These are phyloP conservation scores for Chlamydomonas reinhardtii DNA, from an alignment of 163 green algal genomes.

Conservation along the genomic window DNA sequence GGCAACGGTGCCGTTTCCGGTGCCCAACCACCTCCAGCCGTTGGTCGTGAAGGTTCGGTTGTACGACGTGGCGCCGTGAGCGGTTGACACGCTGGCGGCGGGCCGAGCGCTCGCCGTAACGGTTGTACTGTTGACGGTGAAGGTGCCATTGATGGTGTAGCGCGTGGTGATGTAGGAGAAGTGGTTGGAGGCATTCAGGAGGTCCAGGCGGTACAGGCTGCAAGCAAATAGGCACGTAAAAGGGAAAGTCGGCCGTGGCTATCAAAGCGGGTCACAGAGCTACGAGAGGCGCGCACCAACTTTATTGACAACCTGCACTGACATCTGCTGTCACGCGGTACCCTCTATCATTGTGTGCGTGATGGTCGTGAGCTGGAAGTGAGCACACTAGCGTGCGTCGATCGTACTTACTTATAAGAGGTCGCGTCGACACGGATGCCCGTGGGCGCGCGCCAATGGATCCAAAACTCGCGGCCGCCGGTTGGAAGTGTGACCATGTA, in stretches of 20 bases:
- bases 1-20: neutral
- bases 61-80: slow-evolving; percentile 45
- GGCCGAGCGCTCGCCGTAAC: neutral
- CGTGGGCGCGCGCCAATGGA: neutral
- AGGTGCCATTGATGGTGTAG: neutral
- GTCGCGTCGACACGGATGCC: neutral
- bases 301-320: too few species aligned
- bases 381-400: neutral
- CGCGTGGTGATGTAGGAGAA: neutral
- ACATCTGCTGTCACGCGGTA: too few species aligned
- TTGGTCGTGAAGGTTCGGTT: slow-evolving; percentile 43
- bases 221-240: neutral
- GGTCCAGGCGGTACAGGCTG: neutral
- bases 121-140: neutral
- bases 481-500: neutral
- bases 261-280: too few species aligned
- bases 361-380: too few species aligned
- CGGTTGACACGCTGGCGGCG: too few species aligned
- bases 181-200: neutral
- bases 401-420: neutral
- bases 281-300: too few species aligned
- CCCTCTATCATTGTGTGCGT: too few species aligned
- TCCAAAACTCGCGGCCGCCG: neutral
- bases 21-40: slow-evolving; percentile 32
- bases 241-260: too few species aligned